Base-by-base conservation (phyloP, 768 basidiomycete species). In the Russula lepida region DNA sequence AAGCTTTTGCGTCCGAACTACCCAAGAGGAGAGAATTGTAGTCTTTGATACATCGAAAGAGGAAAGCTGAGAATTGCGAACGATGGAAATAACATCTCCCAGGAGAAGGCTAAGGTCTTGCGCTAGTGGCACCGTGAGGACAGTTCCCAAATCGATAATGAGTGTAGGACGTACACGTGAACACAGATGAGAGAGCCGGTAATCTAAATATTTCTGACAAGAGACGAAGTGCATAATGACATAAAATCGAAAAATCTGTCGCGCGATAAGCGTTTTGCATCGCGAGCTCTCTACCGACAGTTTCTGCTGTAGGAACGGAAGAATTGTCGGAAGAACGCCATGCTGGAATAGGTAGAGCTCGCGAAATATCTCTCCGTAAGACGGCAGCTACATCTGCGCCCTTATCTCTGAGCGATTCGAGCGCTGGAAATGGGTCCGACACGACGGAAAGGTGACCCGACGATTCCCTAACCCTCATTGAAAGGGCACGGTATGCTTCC, bases 201-300 rank as follows among this genome's bases (percentile, higher is more conserved):
- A 63, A 44, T 35, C 56, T 58, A 37, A 54, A 58, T 41, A 63
- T 54, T n/a, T 58, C 62, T n/a, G 62, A 63, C 47, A 63, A 43
- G 15, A 63, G 37, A 21, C 46, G 46, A 33, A 63, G 62, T 8
- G 52, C 62, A 6, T 63, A 63, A 25, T 58, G 62, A 28, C 62
- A 49, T 32, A 54, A 32, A 9, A 41, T 58, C 21, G 62, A 54
- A 27, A 41, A n/a, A 25, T 58, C 57, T 3, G 23, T 33, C 1
- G 61, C 46, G 28, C 6, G 37, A 27, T 48, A 43, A 30, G 41
- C 8, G 30, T 35, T 48, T 11, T 48, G 21, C 41, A 35, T 19
- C 3, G 39, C 19, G 28, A 17, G 15, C 23, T 25, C 52, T 37
- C 21, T 7, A 5, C 46, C 7, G 11, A 49, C 21, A 8, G 28